A percentile compares a stretch with the other conserved stretches of the same genome.
phyloP scores from a whole-genome alignment of 1,284 basidiomycete genomes.

The Salmacisia buchloeana region DNA sequence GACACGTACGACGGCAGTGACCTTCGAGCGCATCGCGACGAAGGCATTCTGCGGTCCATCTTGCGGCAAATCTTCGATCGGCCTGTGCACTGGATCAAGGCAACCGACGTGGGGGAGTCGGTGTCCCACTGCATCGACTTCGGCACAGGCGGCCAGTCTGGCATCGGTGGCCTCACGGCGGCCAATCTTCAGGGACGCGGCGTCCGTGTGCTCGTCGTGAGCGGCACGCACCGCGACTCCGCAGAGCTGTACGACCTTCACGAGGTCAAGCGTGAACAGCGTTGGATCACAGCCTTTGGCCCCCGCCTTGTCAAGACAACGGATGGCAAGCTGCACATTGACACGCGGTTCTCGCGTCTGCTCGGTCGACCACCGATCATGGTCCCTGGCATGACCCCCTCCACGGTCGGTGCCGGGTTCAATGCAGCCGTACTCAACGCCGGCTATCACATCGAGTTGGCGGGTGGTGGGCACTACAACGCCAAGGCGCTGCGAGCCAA shows the following conservation, averaged over 20 bases:
- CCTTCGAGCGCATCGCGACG: conserved; percentile 17
- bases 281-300: conserved; percentile 83
- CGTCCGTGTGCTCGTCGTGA: conserved; percentile 61
- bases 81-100: conserved; percentile 86
- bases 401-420: conserved; percentile 42
- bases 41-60: conserved; percentile 30
- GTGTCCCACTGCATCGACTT: conserved; percentile 91
- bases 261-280: conserved; percentile 69
- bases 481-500: conserved; percentile 78
- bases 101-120: conserved; percentile 70
- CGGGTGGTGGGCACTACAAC: conserved; percentile 96
- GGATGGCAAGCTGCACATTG: conserved; percentile 55
- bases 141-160: conserved; percentile 86
- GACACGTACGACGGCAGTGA: conserved; percentile 65
- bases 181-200: conserved; percentile 89
- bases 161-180: conserved; percentile 83
- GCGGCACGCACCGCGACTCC: conserved; percentile 35
- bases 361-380: conserved; percentile 94
- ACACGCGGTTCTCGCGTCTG: conserved; percentile 91
- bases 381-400: conserved; percentile 82
- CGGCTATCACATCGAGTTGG: conserved; percentile 92
- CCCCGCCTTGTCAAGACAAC: conserved; percentile 77
- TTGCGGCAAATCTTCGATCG: conserved; percentile 75
- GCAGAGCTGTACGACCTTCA: conserved; percentile 60
- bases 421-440: conserved; percentile 73